Evolutionary conservation across 306 rosid species (phyloP).

Genomic region (Trichosanthes truncata): DNA sequence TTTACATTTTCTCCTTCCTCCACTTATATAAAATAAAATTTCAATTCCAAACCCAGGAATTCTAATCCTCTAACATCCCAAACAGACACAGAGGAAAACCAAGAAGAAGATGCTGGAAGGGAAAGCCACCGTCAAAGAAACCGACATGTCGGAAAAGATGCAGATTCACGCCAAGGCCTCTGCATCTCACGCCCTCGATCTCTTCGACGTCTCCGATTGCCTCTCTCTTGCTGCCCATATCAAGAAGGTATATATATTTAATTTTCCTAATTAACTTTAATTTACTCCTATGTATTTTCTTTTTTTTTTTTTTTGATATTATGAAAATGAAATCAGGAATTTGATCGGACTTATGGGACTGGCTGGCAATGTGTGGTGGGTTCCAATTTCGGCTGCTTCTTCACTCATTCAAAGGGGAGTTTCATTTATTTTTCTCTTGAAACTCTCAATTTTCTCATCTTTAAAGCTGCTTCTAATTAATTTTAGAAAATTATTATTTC

Average conservation of each 20-base stretch:
- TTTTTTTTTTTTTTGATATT: background rate
- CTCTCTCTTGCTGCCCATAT: slow-evolving; percentile 55
- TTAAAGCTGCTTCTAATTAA: slow-evolving; percentile 34
- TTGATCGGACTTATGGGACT: slow-evolving; percentile 53
- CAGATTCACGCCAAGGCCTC: slow-evolving; percentile 74
- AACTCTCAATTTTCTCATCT: slow-evolving; percentile 69
- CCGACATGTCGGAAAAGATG: slow-evolving; percentile 71
- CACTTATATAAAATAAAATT: background rate
- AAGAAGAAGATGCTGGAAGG: slow-evolving; percentile 81
- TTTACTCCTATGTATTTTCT: background rate
- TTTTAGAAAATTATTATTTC: background rate
- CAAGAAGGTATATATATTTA: slow-evolving; percentile 37
- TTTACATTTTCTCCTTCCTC: background rate
- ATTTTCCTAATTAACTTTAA: background rate
- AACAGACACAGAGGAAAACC: no score
- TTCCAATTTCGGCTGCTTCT: slow-evolving; percentile 66
- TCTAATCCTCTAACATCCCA: no score
- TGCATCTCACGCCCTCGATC: slow-evolving; percentile 86
- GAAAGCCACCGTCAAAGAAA: slow-evolving; percentile 49
- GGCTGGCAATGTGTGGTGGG: slow-evolving; percentile 94
- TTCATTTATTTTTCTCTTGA: slow-evolving; percentile 68
- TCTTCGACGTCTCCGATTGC: slow-evolving; percentile 58
- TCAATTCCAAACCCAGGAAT: background rate
- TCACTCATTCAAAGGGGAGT: slow-evolving; percentile 53
- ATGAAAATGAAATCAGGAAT: slow-evolving; percentile 30